Evolutionary conservation across 1,139 yeast species (phyloP).

Genomic region (Sugiyamaella novakii): DNA sequence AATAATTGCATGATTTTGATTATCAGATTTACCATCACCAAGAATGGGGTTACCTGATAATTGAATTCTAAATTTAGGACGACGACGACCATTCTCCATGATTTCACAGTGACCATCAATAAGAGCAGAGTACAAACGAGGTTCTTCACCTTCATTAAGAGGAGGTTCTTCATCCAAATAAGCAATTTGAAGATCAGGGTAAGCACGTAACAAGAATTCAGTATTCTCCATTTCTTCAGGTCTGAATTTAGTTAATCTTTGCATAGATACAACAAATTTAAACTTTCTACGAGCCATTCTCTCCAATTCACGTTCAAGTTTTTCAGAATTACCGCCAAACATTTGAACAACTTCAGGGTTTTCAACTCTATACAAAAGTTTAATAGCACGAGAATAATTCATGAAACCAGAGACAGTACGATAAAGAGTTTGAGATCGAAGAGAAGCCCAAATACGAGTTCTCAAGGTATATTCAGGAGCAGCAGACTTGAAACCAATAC

Average conservation of each 20-base stretch:
- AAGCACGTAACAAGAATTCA: conserved; percentile 95
- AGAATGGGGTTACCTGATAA: conserved; percentile 97
- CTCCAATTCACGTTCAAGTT: conserved; percentile 91
- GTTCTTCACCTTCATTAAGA: conserved; percentile 92
- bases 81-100: conserved; percentile 96
- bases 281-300: conserved; percentile 99
- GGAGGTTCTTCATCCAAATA: conserved; percentile 93
- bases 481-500: conserved; percentile 99
- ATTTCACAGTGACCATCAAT: conserved; percentile 99
- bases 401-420: conserved; percentile 99
- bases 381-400: conserved; percentile 98
- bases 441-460: conserved; percentile 99
- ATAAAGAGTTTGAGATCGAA: conserved; percentile 96
- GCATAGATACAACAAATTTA: conserved; percentile 97
- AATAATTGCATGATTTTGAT: conserved; percentile 94
- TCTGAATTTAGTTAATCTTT: conserved; percentile 93
- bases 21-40: conserved; percentile 99
- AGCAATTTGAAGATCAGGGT: conserved; percentile 98
- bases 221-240: conserved; percentile 98
- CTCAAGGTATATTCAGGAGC: conserved; percentile 98
- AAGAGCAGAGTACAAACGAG: conserved; percentile 93
- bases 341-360: conserved; percentile 98
- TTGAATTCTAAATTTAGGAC: conserved; percentile 97
- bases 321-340: conserved; percentile 98
- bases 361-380: conserved; percentile 95